Conservation (phyloP, 2,329 filamentous ascomycete species). For the Akanthomyces uredinophilus region DNA sequence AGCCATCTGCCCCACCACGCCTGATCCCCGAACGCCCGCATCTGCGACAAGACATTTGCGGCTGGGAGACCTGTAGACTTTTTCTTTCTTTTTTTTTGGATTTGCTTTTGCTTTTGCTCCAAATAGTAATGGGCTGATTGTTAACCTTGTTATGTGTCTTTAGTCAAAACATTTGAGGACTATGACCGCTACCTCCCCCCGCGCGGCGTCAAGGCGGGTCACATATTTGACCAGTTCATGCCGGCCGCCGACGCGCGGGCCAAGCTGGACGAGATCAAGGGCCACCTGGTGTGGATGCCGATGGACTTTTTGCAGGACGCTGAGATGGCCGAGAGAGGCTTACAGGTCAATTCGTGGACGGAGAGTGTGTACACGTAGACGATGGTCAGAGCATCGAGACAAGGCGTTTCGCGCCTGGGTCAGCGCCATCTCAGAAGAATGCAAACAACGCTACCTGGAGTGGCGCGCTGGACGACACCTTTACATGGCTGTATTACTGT, state of each 20-base stretch:
- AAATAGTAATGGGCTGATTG: neutral
- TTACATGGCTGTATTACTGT: neutral
- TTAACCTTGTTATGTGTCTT: constrained; percentile 15
- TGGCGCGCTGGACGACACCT: neutral
- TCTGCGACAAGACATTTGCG: constrained; percentile 12
- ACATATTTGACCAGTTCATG: constrained; percentile 77
- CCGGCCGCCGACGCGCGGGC: constrained; percentile 65
- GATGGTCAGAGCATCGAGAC: neutral
- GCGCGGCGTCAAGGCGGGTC: constrained; percentile 70
- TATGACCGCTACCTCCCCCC: constrained; percentile 75
- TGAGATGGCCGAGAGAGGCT: constrained; percentile 81
- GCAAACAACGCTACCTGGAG: neutral
- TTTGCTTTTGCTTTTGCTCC: neutral
- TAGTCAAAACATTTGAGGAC: constrained; percentile 81
- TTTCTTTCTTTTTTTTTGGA: neutral
- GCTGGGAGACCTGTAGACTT: neutral
- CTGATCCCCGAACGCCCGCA: neutral
- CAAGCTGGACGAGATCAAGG: constrained; percentile 75
- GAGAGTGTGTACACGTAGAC: constrained; percentile 75
- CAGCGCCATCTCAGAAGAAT: neutral
- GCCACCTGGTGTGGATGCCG: constrained; percentile 95
- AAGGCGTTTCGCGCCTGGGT: neutral
- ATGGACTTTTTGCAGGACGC: constrained; percentile 78
- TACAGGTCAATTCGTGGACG: constrained; percentile 81
- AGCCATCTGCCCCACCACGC: neutral